phyloP scores from a whole-genome alignment of 164 flowering plant species.

The Vitis labrusca region DNA sequence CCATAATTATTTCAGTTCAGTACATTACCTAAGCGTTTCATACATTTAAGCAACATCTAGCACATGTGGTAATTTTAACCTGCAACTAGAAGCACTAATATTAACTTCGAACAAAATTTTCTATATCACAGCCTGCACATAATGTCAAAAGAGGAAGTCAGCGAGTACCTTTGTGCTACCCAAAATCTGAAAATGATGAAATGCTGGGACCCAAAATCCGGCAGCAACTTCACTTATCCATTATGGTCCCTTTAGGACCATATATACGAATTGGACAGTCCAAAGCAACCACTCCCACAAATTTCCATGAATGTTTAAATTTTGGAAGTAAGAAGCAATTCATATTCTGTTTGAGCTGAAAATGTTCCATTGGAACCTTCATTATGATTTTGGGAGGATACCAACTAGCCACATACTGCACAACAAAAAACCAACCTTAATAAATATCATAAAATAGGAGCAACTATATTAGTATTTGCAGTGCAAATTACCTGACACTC shows the following conservation, averaged over 20 bases:
- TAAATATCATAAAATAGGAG: background rate
- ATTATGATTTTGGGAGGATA: background rate
- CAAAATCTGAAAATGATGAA: too few relatives aligned
- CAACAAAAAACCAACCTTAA: background rate
- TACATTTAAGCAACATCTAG: background rate
- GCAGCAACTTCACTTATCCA: too few relatives aligned
- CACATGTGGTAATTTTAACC: background rate
- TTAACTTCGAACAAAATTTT: background rate
- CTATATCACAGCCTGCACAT: background rate
- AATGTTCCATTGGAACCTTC: background rate
- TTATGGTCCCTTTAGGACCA: too few relatives aligned
- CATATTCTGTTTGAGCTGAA: too few relatives aligned
- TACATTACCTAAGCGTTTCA: background rate
- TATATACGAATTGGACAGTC: too few relatives aligned
- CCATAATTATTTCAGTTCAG: background rate
- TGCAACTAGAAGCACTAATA: background rate
- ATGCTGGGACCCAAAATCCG: too few relatives aligned
- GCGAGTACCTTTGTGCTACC: background rate
- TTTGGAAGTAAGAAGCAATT: too few relatives aligned
- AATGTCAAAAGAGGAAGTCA: background rate
- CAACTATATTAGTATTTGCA: background rate
- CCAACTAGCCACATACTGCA: background rate
- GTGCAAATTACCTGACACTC: conserved; percentile 2
- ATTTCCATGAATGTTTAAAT: too few relatives aligned
- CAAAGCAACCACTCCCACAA: too few relatives aligned